Evolutionary conservation across 345 rosid genomes (phyloP).

Genomic region (Lepidium sativum): DNA sequence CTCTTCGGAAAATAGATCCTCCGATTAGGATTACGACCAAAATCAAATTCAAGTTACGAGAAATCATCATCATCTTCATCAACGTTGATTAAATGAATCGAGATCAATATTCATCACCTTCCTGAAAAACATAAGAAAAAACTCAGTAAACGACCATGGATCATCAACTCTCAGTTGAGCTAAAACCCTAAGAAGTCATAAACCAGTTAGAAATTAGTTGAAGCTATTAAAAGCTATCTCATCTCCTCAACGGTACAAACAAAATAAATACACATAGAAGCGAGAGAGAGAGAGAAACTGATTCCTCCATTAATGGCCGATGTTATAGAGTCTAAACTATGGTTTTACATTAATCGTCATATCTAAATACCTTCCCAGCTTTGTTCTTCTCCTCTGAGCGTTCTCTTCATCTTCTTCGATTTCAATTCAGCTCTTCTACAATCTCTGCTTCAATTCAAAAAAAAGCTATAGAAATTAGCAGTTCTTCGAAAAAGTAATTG

Average conservation of each 20-base stretch:
- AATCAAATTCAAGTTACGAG: background rate
- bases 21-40: slow-evolving; percentile 2
- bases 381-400: background rate
- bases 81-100: background rate
- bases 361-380: slow-evolving; percentile 7
- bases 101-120: background rate
- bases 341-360: background rate
- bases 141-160: background rate
- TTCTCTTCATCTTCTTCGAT: background rate
- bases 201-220: slow-evolving; percentile 16
- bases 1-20: background rate
- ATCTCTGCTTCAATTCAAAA: background rate
- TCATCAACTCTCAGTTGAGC: background rate
- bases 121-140: slow-evolving; percentile 9
- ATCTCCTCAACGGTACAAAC: slow-evolving; percentile 17
- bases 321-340: background rate
- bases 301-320: slow-evolving; percentile 20
- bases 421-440: background rate
- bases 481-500: background rate
- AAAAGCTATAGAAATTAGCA: background rate
- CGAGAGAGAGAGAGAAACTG: slow-evolving; percentile 2
- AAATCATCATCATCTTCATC: slow-evolving; percentile 13
- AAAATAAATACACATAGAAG: slow-evolving; percentile 10
- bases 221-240: slow-evolving; percentile 23
- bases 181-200: slow-evolving; percentile 23